Evolutionary conservation across 1,139 yeast genomes (phyloP).

Genomic region (Candida smagusa): DNA sequence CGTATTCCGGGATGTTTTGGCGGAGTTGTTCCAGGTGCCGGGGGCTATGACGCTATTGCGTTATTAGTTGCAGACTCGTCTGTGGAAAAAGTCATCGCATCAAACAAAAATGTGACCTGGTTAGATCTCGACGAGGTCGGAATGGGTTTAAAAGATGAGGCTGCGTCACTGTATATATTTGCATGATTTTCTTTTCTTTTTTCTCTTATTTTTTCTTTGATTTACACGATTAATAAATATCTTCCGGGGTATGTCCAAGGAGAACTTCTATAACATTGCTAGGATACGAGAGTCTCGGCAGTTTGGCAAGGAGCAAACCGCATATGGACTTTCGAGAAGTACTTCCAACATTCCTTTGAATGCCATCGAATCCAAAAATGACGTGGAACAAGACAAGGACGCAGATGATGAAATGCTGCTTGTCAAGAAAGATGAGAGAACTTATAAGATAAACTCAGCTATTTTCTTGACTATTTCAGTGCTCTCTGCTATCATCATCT

Average conservation of each 20-base stretch:
- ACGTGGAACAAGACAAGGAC: background rate
- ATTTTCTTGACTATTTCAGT: constrained; percentile 27
- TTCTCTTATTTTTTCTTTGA: too few species aligned
- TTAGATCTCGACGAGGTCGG: constrained; percentile 59
- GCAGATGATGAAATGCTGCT: constrained; percentile 2
- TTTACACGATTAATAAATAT: too few species aligned
- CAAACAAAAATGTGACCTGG: constrained; percentile 51
- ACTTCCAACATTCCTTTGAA: constrained; percentile 4
- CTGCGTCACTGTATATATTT: constrained; percentile 5
- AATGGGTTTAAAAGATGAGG: constrained; percentile 47
- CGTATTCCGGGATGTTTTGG: constrained; percentile 73
- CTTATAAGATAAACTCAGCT: constrained; percentile 13
- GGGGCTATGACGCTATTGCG: constrained; percentile 92
- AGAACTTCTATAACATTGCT: constrained; percentile 13
- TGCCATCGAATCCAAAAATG: background rate
- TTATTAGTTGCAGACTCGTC: constrained; percentile 55
- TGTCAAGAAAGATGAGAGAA: constrained; percentile 6
- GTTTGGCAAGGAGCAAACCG: background rate
- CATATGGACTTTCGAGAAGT: constrained; percentile 1
- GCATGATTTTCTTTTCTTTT: too few species aligned
- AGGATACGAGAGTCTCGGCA: constrained; percentile 6
- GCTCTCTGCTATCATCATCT: constrained; percentile 26
- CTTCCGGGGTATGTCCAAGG: background rate
- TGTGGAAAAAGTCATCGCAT: constrained; percentile 28
- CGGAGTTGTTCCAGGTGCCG: constrained; percentile 98